A percentile compares a stretch with the other conserved stretches of the same genome.
Conservation (phyloP, 2,329 filamentous ascomycete genomes). For the Stemphylium beticola region DNA sequence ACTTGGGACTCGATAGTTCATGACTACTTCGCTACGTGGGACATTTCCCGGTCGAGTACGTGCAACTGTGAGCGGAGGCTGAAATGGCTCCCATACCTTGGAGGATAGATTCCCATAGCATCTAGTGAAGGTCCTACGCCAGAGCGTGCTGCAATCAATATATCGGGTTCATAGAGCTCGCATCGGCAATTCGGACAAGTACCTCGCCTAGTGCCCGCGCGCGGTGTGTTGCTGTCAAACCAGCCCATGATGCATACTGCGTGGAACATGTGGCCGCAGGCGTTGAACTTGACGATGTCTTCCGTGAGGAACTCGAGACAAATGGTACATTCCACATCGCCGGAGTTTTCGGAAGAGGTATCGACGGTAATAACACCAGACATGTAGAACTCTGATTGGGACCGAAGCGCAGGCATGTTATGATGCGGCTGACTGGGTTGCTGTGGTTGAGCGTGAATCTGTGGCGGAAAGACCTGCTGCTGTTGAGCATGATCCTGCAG, state of each 20-base stretch:
- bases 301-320: constrained; percentile 1
- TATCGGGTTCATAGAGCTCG: constrained; percentile 5
- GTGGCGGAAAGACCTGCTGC: too few species aligned
- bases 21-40: too few species aligned
- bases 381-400: constrained; percentile 16
- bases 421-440: neutral
- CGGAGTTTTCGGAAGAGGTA: neutral
- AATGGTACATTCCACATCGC: neutral
- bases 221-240: constrained; percentile 1
- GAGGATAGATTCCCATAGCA: too few species aligned
- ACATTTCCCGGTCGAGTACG: too few species aligned
- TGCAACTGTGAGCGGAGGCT: too few species aligned
- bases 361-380: constrained; percentile 1
- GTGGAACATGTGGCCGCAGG: constrained; percentile 10
- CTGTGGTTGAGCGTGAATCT: neutral
- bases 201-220: neutral
- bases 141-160: neutral
- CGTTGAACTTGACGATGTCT: constrained; percentile 5
- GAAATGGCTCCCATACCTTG: too few species aligned
- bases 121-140: too few species aligned
- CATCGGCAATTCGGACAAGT: constrained; percentile 10
- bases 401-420: constrained; percentile 4
- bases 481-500: too few species aligned
- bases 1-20: too few species aligned
- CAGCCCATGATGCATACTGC: constrained; percentile 5